phyloP scores from a whole-genome alignment of 2,329 filamentous ascomycete genomes.

The Microdochium paspali region DNA sequence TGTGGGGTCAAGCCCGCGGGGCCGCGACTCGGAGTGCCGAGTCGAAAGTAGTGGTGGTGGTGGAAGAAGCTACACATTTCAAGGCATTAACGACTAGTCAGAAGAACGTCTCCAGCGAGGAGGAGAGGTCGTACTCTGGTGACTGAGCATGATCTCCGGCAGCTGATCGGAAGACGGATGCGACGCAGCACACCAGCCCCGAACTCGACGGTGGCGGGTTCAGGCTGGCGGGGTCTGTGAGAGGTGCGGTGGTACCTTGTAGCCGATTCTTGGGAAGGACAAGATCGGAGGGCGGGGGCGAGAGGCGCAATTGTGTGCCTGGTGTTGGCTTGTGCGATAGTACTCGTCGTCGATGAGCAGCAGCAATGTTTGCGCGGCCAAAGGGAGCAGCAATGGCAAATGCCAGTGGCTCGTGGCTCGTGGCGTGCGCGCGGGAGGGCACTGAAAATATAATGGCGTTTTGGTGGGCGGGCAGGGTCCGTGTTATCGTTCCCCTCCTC shows the following conservation, averaged over 20 bases:
- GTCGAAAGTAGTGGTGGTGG: conserved; percentile 11
- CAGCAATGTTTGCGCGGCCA: no score
- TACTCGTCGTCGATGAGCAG: no score
- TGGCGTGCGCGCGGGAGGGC: neutral
- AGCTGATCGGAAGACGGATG: conserved; percentile 4
- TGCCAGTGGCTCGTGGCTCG: neutral
- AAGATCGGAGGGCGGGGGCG: neutral
- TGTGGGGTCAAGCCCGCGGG: conserved; percentile 22
- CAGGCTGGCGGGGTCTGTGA: conserved; percentile 2
- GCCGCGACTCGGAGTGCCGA: conserved; percentile 7
- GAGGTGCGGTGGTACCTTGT: conserved; percentile 1
- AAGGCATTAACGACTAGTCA: conserved; percentile 30
- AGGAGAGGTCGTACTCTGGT: conserved; percentile 28
- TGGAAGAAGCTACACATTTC: conserved; percentile 14
- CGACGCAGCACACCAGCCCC: conserved; percentile 11
- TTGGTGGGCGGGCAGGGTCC: conserved; percentile 2
- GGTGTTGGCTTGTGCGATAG: no score
- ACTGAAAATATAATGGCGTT: neutral
- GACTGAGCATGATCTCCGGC: conserved; percentile 35
- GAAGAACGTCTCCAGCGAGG: conserved; percentile 34
- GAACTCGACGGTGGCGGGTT: conserved; percentile 3
- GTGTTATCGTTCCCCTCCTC: conserved; percentile 1
- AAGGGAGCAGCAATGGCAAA: neutral
- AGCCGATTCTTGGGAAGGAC: conserved; percentile 3
- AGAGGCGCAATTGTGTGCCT: neutral